phyloP scores from a whole-genome alignment of 257 asterid genomes.

The Marsdenia floribunda region DNA sequence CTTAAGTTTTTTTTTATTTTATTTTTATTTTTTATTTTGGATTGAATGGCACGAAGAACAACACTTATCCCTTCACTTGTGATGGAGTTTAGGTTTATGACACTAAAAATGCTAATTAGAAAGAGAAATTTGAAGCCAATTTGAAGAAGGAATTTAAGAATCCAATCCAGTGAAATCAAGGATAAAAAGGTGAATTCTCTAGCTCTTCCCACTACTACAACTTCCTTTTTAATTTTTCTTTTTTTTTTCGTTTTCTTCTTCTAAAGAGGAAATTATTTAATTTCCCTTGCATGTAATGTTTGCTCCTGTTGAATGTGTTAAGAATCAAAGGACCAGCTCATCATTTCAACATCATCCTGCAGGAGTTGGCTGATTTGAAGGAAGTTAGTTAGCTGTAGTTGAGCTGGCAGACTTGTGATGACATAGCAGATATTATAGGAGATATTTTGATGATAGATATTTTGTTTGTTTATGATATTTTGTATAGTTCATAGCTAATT shows the following conservation, averaged over 20 bases:
- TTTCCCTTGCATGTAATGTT: background rate
- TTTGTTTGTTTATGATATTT: too few relatives aligned
- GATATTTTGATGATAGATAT: too few relatives aligned
- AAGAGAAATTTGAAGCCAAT: conserved; percentile 97
- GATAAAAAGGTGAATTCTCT: conserved; percentile 71
- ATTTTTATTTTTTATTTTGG: background rate
- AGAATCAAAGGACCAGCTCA: too few relatives aligned
- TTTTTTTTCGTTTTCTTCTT: background rate
- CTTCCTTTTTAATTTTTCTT: background rate
- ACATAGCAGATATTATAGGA: too few relatives aligned
- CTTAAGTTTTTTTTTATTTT: background rate
- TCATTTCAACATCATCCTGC: too few relatives aligned
- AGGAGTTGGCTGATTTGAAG: too few relatives aligned
- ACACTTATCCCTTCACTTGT: background rate
- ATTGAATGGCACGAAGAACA: background rate
- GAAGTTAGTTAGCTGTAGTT: too few relatives aligned
- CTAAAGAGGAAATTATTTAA: too few relatives aligned
- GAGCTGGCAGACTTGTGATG: too few relatives aligned
- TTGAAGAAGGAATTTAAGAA: conserved; percentile 97
- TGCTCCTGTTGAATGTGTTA: background rate
- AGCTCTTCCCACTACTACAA: background rate
- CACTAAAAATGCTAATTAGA: conserved; percentile 93
- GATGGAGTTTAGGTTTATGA: conserved; percentile 71
- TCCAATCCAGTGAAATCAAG: conserved; percentile 98
- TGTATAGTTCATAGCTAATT: too few relatives aligned